Base-by-base conservation (phyloP, 192 early-diverging fungal species). In the Entrophospora sp. region DNA sequence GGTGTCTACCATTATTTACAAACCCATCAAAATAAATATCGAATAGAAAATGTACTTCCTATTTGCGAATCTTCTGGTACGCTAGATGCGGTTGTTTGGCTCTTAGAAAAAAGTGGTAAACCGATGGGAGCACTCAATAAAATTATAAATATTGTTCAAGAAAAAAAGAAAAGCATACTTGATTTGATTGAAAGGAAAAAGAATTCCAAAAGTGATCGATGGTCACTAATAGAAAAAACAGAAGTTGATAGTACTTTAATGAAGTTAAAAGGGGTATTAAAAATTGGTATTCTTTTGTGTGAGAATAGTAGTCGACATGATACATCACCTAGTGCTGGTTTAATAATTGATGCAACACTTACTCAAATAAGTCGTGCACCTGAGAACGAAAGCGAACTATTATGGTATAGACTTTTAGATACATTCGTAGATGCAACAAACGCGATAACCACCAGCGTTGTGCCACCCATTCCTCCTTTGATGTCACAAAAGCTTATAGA, bases 41-140 rank as follows among this genome's bases (percentile, higher is more conserved):
- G 71, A 18, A 65, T 81, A 3, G 73, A 76, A 10, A 71, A 61
- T 8, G 67, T 82, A 12, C 62, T 81, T n/a, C 69, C 63, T 28
- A 71, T 71, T 3, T 84, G 83, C 38, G 78, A 82, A 51, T 24
- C 72, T 10, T 61, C 76, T 31, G 77, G 77, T 18, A 79, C 82
- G 4, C 75, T 84, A 18, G 83, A 84, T 30, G 78, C 83, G 0
- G 79, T 79, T 4, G 80, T 84, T 8, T 84, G 83, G 80, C 80
- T 84, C n/a, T 67, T 82, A 71, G 80, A 84, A 48, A 72, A 68
- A 30, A 80, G 70, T 25, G 83, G 83, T 10, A 76, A 84, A 56
- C 74, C 78, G 0, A 61, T 73, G 25, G 83, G 78, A 8, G 83
- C 83, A 2, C 64, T 84, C 18, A 60, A 72, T 27, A 84, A 81